These are phyloP conservation scores for Annulohypoxylon stygium DNA, from an alignment of 495 filamentous ascomycete species.

Conservation along the genomic window DNA sequence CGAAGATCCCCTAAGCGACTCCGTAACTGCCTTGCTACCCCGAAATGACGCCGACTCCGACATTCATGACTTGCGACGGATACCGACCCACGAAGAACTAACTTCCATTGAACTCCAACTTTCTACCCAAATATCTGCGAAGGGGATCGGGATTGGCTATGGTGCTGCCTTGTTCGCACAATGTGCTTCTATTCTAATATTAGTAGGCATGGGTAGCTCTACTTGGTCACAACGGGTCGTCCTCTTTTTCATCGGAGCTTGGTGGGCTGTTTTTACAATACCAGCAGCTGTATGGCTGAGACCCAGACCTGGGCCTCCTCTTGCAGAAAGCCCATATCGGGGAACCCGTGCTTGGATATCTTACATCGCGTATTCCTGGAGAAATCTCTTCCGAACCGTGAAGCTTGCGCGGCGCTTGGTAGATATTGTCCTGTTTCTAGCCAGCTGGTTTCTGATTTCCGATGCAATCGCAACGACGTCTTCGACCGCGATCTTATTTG, in stretches of 20 bases:
- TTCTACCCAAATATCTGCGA: slow-evolving; percentile 87
- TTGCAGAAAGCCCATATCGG: slow-evolving; percentile 58
- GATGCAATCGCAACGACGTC: slow-evolving; percentile 96
- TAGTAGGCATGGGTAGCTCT: slow-evolving; percentile 76
- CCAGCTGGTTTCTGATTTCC: slow-evolving; percentile 93
- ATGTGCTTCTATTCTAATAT: slow-evolving; percentile 77
- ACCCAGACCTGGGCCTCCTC: slow-evolving; percentile 86
- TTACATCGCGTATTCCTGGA: slow-evolving; percentile 87
- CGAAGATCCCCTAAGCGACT: slow-evolving; percentile 53
- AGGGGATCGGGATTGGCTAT: slow-evolving; percentile 92
- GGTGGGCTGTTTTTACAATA: slow-evolving; percentile 95
- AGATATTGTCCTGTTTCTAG: slow-evolving; percentile 89
- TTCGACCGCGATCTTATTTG: slow-evolving; percentile 94
- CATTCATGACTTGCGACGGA: slow-evolving; percentile 51
- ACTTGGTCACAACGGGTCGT: slow-evolving; percentile 84
- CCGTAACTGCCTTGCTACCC: slow-evolving; percentile 61
- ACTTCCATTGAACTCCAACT: slow-evolving; percentile 77
- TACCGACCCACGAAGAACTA: slow-evolving; percentile 56
- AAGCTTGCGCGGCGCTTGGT: slow-evolving; percentile 82
- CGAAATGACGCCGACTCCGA: slow-evolving; percentile 46
- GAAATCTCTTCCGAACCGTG: slow-evolving; percentile 82
- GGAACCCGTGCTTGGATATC: slow-evolving; percentile 56
- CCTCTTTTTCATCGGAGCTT: slow-evolving; percentile 87
- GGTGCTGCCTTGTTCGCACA: slow-evolving; percentile 85
- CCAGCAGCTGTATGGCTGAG: slow-evolving; percentile 92